Conservation (phyloP, 768 basidiomycete genomes). For the Hortiboletus flavorubellus region DNA sequence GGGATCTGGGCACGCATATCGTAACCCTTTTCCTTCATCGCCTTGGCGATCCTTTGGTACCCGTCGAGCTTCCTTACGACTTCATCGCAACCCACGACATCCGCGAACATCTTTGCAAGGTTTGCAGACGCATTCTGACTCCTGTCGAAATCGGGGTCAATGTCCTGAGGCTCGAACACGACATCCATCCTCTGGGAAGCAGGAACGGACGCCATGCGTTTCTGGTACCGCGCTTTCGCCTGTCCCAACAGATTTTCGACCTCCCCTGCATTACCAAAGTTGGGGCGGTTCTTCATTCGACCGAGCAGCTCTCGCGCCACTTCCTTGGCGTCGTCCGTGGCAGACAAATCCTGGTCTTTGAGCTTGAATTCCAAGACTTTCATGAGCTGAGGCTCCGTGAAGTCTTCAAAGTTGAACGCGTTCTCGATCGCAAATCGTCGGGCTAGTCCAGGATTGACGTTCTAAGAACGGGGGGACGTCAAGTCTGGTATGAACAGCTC, state of each 20-base stretch:
- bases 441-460: conserved; percentile 67
- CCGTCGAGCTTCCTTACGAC: conserved; percentile 45
- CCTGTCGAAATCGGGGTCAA: conserved; percentile 63
- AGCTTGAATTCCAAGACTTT: conserved; percentile 57
- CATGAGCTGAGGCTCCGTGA: conserved; percentile 49
- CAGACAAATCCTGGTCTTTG: conserved; percentile 52
- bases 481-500: background rate
- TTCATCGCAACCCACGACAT: conserved; percentile 59
- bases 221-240: conserved; percentile 49
- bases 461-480: conserved; percentile 36
- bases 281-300: conserved; percentile 41
- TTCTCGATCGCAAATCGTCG: conserved; percentile 69
- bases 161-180: conserved; percentile 47
- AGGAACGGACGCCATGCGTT: conserved; percentile 33
- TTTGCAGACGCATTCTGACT: conserved; percentile 45
- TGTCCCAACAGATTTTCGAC: conserved; percentile 59
- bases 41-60: conserved; percentile 51
- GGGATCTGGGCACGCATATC: conserved; percentile 54
- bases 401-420: conserved; percentile 67
- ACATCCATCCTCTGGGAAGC: conserved; percentile 24
- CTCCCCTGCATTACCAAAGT: conserved; percentile 66
- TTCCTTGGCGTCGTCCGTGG: conserved; percentile 54
- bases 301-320: conserved; percentile 51
- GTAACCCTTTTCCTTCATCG: conserved; percentile 39
- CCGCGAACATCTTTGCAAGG: conserved; percentile 56